Base-by-base conservation (phyloP, 352 stramenopile species). In the Phytophthora lateralis region DNA sequence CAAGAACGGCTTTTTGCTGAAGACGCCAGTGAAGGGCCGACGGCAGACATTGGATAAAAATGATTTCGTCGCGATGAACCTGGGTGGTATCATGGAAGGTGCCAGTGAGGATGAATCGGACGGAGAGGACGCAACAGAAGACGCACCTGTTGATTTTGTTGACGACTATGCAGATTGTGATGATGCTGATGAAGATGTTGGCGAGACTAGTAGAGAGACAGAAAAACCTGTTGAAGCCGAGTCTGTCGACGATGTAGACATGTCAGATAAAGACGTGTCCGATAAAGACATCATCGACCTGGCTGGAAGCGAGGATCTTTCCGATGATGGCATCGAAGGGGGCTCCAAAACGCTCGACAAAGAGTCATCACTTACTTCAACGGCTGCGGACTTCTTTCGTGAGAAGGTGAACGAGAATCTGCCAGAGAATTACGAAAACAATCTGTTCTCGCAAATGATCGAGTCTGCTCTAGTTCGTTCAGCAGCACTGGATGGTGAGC, bases 381-480 rank as follows among this genome's bases (percentile, higher is more conserved):
- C 45, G 54, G 80, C 82, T 9, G 65, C 79, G 0, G 82, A 91
- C 14, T 91, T 89, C 39, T 91, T 91, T 62, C 71, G 71, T 42
- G 53, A 66, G n/a, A 78, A 78, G 35, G 60, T 71, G 14, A 65
- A 77, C 18, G 72, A 82, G 14, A 69, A 82, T 43, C 49, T 69
- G 2, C 71, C 76, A 10, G 60, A 80, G 10, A 71, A 83, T 27
- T 77, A 89, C 41, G 80, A 91, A 41, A 75, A 72, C 4, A 75
- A 73, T 21, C 48, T 76, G 42, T 88, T 88, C 46, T 85, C 78
- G 0, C 73, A 88, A 39, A 77, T 91, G 73, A 87, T 94, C 42
- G 85, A 94, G 62, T 90, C 72, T 30, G 85, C 85, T 14, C 63
- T 94, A 2, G 70, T 92, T 52, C 72, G 81, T 2, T 91, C 85